Conservation (phyloP, 345 rosid species). For the Citrus unshiu region DNA sequence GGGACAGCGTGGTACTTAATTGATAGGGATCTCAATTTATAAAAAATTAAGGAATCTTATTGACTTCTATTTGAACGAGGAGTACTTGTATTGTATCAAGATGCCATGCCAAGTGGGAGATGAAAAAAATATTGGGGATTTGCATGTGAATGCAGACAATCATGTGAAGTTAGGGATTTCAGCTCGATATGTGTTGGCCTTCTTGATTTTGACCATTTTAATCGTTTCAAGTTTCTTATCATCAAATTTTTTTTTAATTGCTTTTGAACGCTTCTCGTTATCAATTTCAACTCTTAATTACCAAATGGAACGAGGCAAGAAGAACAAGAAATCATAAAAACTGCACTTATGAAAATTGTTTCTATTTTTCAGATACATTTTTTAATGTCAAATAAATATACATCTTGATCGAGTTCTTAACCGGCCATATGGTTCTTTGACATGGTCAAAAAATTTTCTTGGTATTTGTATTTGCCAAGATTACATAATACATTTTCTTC, state of each 20-base stretch:
- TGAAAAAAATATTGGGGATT: not conserved
- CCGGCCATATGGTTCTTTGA: not conserved
- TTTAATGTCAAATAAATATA: no score
- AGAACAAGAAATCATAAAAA: no score
- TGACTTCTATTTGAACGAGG: slow-evolving; percentile 34
- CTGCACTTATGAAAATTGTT: not conserved
- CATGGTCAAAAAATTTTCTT: not conserved
- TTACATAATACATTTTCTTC: no score
- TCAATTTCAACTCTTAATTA: not conserved
- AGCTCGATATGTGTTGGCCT: not conserved
- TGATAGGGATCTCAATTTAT: slow-evolving; percentile 20
- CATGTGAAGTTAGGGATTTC: slow-evolving; percentile 24
- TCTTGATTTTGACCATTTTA: slow-evolving; percentile 17
- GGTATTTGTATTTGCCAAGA: not conserved
- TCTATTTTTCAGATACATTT: no score
- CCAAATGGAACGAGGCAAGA: not conserved
- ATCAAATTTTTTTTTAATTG: not conserved
- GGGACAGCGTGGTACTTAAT: slow-evolving; percentile 25
- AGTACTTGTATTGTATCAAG: not conserved
- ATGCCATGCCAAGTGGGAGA: slow-evolving; percentile 17
- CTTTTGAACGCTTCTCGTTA: not conserved
- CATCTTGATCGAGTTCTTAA: no score
- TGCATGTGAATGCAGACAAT: slow-evolving; percentile 21
- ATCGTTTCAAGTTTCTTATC: not conserved
- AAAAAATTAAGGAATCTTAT: slow-evolving; percentile 37